Conservation (phyloP, 768 basidiomycete genomes). For the Phaffia australis region DNA sequence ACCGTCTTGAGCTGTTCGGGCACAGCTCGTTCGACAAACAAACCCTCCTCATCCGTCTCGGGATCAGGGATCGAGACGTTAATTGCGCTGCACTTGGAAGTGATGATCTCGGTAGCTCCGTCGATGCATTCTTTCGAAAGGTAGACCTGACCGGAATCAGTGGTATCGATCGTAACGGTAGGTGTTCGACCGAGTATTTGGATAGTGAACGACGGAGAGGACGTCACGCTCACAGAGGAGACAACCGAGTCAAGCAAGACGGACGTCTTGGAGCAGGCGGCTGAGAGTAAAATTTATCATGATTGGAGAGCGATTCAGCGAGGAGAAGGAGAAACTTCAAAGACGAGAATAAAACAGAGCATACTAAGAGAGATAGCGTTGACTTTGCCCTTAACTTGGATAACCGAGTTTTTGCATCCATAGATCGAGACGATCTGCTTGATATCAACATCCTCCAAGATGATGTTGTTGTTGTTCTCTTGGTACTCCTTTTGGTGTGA, state of each 20-base stretch:
- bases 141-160: constrained; percentile 90
- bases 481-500: constrained; percentile 62
- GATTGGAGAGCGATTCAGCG: not conserved
- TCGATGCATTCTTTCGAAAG: constrained; percentile 69
- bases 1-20: constrained; percentile 93
- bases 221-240: constrained; percentile 77
- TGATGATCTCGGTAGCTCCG: constrained; percentile 63
- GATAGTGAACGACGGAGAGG: constrained; percentile 81
- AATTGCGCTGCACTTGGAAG: constrained; percentile 84
- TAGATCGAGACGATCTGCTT: constrained; percentile 80
- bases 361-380: constrained; percentile 84
- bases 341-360: constrained; percentile 29
- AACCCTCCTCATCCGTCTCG: constrained; percentile 78
- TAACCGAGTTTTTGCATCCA: constrained; percentile 72
- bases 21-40: constrained; percentile 77
- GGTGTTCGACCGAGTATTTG: constrained; percentile 85
- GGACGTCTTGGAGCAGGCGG: constrained; percentile 76
- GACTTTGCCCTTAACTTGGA: constrained; percentile 82
- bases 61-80: constrained; percentile 73
- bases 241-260: constrained; percentile 85
- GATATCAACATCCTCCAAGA: constrained; percentile 63
- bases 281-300: constrained; percentile 40
- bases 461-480: constrained; percentile 63
- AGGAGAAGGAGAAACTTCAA: not conserved
- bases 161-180: constrained; percentile 85